Evolutionary conservation across 2,329 filamentous ascomycete species (phyloP), one percentile per base, ranked within the genome.

Genomic region (Thielaviopsis ethacetica): DNA sequence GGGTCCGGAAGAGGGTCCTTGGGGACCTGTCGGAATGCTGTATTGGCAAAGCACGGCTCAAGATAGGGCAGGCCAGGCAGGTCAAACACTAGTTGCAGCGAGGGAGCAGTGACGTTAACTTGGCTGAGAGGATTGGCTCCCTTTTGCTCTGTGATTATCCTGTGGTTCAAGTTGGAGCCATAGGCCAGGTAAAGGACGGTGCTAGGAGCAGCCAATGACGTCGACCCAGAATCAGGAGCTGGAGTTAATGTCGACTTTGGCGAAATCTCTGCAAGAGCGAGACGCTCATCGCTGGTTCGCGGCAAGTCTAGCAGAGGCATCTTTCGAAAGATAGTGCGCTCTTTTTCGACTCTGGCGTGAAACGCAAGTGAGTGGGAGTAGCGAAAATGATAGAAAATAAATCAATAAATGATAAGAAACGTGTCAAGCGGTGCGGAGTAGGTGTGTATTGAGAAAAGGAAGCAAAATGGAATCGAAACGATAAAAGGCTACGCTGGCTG

Each of bases 41-140:
- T 85, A 66, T 95, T 95, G 60, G 89, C 90, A 69, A 97, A 96
- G 70, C 91, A 95, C 0, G 93, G 91, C 71, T 97, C 93, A 13
- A 72, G 67, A 72, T 97, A 97, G 0, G 93, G 88, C 0, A 96
- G 67, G 0, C 90, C 91, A 0, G 90, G 82, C 0, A 97, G 79
- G 67, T 93, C 86, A 69, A 98, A 96, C 6, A 84, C 87, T 57
- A 98, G 75, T 55, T 80, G 77, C 54, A 97, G 75, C 5, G 80
- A 78, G 0, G 93, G 93, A 1, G 89, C 88, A 5, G 85, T 80
- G 7, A 95, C 91, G 66, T 90, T 90, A 67, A 91, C 72, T 63
- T 86, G 80, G 47, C 88, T 89, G 15, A 97, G 66, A 0, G 93
- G 93, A 26, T 80, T 81, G 71, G 97, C 91, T 62, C 85, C 85